These are phyloP conservation scores for Ambrosia artemisiifolia DNA, from an alignment of 129 eudicot genomes.

Conservation along the genomic window DNA sequence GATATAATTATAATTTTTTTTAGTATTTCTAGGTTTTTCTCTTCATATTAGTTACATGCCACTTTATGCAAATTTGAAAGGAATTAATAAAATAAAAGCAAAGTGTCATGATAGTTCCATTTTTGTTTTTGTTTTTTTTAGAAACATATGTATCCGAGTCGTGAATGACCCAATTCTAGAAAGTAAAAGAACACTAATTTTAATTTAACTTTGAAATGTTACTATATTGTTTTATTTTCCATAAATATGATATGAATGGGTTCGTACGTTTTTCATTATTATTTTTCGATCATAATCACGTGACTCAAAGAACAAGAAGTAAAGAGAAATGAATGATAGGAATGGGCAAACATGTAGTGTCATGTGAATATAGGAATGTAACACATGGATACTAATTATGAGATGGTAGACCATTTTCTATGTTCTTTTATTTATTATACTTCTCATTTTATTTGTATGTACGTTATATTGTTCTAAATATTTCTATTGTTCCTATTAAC, in stretches of 20 bases:
- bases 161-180: background rate
- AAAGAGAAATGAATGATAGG: conserved; percentile 19
- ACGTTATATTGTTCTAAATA: background rate
- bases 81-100: no score
- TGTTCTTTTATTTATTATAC: background rate
- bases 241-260: background rate
- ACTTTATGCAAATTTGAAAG: no score
- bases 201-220: background rate
- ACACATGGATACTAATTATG: conserved; percentile 23
- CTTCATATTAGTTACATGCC: no score
- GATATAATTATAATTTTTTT: no score
- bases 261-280: background rate
- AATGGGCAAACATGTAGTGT: conserved; percentile 35
- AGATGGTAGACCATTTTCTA: conserved; percentile 12
- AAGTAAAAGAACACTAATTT: background rate
- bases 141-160: no score
- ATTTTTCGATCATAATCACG: conserved; percentile 15
- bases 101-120: no score
- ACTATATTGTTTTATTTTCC: no score
- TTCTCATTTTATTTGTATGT: background rate
- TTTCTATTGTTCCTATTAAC: background rate
- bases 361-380: conserved; percentile 32
- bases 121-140: no score
- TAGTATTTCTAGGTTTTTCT: no score
- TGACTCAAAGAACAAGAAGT: conserved; percentile 9